Evolutionary conservation across 2,329 filamentous ascomycete species (phyloP).

Genomic region (Taxawa tesnikishii): DNA sequence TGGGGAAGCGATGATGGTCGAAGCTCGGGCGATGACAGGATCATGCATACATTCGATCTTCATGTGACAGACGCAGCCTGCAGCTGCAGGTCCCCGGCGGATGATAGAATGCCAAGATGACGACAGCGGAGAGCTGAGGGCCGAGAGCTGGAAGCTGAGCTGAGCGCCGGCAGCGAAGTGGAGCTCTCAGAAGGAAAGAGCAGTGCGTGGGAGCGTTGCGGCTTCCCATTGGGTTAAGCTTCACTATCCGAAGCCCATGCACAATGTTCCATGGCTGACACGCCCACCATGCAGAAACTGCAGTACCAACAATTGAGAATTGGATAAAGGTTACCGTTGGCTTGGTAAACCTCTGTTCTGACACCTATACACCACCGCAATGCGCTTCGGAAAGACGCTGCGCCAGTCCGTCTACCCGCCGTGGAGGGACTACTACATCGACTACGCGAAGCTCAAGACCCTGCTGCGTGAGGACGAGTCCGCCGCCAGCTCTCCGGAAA

Average conservation of each 20-base stretch:
- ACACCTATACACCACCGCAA: conserved; percentile 26
- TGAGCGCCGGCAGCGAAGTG: too few relatives aligned
- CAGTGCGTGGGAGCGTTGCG: neutral
- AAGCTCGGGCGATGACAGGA: too few relatives aligned
- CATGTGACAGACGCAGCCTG: too few relatives aligned
- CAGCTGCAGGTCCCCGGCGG: too few relatives aligned
- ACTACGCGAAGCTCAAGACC: conserved; percentile 86
- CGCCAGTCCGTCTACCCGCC: conserved; percentile 67
- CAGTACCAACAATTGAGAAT: neutral
- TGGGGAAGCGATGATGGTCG: too few relatives aligned
- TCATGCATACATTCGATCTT: too few relatives aligned
- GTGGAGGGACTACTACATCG: conserved; percentile 90
- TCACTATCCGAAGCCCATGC: too few relatives aligned
- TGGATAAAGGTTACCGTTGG: too few relatives aligned
- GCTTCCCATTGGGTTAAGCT: neutral
- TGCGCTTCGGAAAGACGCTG: conserved; percentile 91
- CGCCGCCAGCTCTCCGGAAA: conserved; percentile 26
- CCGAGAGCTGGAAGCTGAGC: too few relatives aligned
- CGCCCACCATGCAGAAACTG: neutral
- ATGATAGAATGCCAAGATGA: too few relatives aligned
- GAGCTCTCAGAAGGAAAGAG: neutral
- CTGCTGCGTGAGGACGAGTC: conserved; percentile 68
- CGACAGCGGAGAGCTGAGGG: too few relatives aligned
- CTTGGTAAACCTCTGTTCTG: neutral
- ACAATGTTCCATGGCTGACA: too few relatives aligned